A percentile compares a stretch with the other conserved stretches of the same genome.
phyloP scores from a whole-genome alignment of 345 rosid genomes.

The Carallia brachiata region DNA sequence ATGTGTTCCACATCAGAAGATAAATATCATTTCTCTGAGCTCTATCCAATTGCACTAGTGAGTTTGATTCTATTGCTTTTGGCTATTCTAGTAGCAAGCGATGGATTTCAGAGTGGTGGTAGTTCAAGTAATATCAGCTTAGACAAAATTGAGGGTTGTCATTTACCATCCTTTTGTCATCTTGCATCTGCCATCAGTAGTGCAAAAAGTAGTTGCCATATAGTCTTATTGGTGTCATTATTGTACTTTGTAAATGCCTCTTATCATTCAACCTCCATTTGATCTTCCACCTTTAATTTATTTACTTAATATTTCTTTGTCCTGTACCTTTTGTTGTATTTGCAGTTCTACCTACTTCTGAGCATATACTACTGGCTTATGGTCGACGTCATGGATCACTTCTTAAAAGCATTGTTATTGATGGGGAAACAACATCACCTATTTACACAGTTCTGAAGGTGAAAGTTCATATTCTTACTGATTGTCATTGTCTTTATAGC shows the following conservation, averaged over 20 bases:
- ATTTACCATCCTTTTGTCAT: no score
- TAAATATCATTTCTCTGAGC: neutral
- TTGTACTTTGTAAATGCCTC: no score
- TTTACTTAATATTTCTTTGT: neutral
- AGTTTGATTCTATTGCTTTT: neutral
- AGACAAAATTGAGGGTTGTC: no score
- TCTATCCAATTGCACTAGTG: neutral
- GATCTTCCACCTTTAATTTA: neutral
- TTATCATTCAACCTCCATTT: neutral
- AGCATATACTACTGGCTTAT: slow-evolving; percentile 90
- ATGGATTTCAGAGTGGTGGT: neutral
- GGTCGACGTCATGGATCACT: slow-evolving; percentile 96
- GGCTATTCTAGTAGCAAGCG: neutral
- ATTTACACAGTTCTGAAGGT: slow-evolving; percentile 95
- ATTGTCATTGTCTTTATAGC: neutral
- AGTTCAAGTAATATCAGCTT: neutral
- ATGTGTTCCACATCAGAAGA: neutral
- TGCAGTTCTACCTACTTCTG: slow-evolving; percentile 96
- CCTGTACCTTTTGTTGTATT: slow-evolving; percentile 13
- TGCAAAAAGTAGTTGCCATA: no score
- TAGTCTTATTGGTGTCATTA: no score
- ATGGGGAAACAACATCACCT: slow-evolving; percentile 75
- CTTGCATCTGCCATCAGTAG: no score
- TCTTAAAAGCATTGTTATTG: slow-evolving; percentile 80
- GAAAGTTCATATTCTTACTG: slow-evolving; percentile 9